Evolutionary conservation across 2,329 filamentous ascomycete genomes (phyloP).

Genomic region (Pochonia chlamydosporia): DNA sequence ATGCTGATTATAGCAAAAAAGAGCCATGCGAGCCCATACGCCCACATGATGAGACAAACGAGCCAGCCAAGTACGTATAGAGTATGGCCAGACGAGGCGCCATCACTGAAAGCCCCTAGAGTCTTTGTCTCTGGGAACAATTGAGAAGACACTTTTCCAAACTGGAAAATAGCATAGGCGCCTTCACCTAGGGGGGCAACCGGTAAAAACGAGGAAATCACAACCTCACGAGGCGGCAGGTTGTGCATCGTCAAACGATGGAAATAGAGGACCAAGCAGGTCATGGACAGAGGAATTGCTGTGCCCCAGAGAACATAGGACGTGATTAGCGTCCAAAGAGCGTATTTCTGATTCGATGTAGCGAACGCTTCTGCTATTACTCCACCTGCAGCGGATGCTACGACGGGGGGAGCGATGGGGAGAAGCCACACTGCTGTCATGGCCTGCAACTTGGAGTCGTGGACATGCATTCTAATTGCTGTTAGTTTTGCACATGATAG

Average conservation of each 20-base stretch:
- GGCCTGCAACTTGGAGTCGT: conserved; percentile 30
- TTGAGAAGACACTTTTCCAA: conserved; percentile 31
- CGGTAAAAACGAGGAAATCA: conserved; percentile 58
- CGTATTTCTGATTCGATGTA: conserved; percentile 35
- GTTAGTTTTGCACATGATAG: no score
- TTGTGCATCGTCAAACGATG: conserved; percentile 54
- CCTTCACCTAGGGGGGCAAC: conserved; percentile 58
- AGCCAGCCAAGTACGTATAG: conserved; percentile 48
- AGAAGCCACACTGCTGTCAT: conserved; percentile 57
- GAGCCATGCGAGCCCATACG: conserved; percentile 26
- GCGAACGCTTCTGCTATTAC: conserved; percentile 50
- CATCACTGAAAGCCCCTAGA: conserved; percentile 29
- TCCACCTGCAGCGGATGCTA: conserved; percentile 53
- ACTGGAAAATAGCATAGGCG: conserved; percentile 44
- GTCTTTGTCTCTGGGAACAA: conserved; percentile 22
- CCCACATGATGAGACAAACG: conserved; percentile 27
- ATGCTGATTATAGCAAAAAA: conserved; percentile 25
- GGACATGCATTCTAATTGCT: conserved; percentile 5
- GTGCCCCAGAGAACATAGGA: conserved; percentile 59
- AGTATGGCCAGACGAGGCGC: conserved; percentile 39
- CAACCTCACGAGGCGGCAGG: conserved; percentile 52
- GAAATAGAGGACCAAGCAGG: conserved; percentile 55
- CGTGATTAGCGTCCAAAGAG: conserved; percentile 49
- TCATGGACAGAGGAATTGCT: conserved; percentile 44
- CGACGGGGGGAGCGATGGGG: conserved; percentile 56